Percentiles rank a stretch among this genome's conserved stretches.
phyloP scores from a whole-genome alignment of 257 asterid genomes.

The Mentha longifolia region DNA sequence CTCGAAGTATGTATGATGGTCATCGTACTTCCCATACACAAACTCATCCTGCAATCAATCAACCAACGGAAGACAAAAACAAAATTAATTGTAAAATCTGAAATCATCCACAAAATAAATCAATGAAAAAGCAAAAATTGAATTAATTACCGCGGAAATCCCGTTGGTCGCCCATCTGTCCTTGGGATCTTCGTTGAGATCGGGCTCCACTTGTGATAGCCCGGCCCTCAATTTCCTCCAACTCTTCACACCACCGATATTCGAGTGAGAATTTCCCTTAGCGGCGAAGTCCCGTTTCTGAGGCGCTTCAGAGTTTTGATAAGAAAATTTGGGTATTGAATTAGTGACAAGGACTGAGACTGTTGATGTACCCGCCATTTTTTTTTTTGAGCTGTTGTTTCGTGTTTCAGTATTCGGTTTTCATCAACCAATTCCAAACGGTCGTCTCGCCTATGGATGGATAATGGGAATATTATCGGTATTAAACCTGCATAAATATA shows the following conservation, averaged over 20 bases:
- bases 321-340: constrained; percentile 45
- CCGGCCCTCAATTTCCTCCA: constrained; percentile 70
- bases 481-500: neutral
- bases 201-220: constrained; percentile 73
- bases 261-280: constrained; percentile 28
- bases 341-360: constrained; percentile 44
- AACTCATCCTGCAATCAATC: constrained; percentile 68
- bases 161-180: constrained; percentile 87
- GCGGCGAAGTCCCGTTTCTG: constrained; percentile 17
- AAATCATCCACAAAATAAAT: constrained; percentile 21
- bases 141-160: constrained; percentile 48
- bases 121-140: neutral
- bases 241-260: constrained; percentile 32
- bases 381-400: constrained; percentile 31
- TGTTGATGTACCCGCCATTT: constrained; percentile 59
- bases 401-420: neutral
- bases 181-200: constrained; percentile 77
- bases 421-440: constrained; percentile 7
- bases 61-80: neutral
- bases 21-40: constrained; percentile 71
- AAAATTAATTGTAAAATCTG: neutral
- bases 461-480: neutral
- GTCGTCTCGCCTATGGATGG: neutral
- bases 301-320: constrained; percentile 32
- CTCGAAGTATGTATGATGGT: constrained; percentile 73